A percentile compares a stretch with the other conserved stretches of the same genome.
phyloP scores from a whole-genome alignment of 192 early-diverging fungal genomes.

The Lobosporangium transversale region DNA sequence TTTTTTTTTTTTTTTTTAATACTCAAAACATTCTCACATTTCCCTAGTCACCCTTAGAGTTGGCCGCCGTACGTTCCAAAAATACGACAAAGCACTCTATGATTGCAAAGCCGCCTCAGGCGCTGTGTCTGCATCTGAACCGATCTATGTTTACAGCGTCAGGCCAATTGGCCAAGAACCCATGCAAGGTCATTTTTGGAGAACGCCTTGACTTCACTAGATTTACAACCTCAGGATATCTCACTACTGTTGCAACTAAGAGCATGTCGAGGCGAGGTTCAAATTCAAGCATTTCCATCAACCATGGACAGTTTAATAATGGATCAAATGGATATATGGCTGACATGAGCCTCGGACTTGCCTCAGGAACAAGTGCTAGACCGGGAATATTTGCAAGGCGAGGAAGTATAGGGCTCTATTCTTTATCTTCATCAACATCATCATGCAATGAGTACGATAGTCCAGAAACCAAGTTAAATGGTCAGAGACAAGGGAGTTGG shows the following conservation, averaged over 20 bases:
- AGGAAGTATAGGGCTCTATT: background rate
- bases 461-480: no score
- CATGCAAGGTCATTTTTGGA: slow-evolving; percentile 74
- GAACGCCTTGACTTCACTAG: slow-evolving; percentile 79
- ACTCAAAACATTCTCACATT: no score
- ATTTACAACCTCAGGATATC: slow-evolving; percentile 76
- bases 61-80: slow-evolving; percentile 28
- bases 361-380: background rate
- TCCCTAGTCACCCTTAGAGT: slow-evolving; percentile 35
- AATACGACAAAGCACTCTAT: slow-evolving; percentile 81
- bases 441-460: background rate
- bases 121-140: slow-evolving; percentile 88
- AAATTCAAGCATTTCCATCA: background rate
- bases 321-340: background rate
- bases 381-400: background rate
- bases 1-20: background rate
- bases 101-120: slow-evolving; percentile 85
- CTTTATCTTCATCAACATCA: background rate
- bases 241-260: slow-evolving; percentile 64
- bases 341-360: background rate
- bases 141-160: slow-evolving; percentile 80
- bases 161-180: slow-evolving; percentile 74
- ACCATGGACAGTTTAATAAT: background rate
- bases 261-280: slow-evolving; percentile 43
- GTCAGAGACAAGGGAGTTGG: background rate